Evolutionary conservation across 495 filamentous ascomycete genomes (phyloP), one percentile per base, ranked within the genome.

Genomic region (Penicillium goetzii): DNA sequence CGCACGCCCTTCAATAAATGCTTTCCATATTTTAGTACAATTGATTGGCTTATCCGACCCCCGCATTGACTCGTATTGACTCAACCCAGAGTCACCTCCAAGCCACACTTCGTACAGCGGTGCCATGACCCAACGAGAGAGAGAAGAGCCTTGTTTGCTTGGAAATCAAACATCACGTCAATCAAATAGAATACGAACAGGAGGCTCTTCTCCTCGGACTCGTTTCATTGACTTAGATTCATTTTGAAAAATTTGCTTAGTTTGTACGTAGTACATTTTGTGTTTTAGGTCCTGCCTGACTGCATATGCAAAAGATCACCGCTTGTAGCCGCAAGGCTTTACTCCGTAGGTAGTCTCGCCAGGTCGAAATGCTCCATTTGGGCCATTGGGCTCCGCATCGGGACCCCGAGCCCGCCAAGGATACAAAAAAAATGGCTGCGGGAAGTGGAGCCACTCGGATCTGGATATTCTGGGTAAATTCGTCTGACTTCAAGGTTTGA

Each of bases 61-160:
- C 43, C 56, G 56, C 30, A 33, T 23, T 43, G 55, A 57, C 32
- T 41, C 55, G 25, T 47, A 40, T 58, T 58, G 56, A 58, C 21
- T 58, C n/a, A n/a, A n/a, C n/a, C n/a, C n/a, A n/a, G n/a, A n/a
- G n/a, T n/a, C 56, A 58, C 26, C 3, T 17, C 15, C 50, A 63
- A 63, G 64, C 64, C 64, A 60, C 61, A 47, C 8, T 36, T 58
- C 57, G 65, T 64, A 56, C 54, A 15, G 58, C 43, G 45, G 25
- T n/a, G 41, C 33, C 47, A 40, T 25, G n/a, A 14, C 4, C 2
- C 12, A 43, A 15, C 15, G 12, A 25, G 11, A 21, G 14, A 23
- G 55, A 14, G 9, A 9, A 17, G 3, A 40, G 38, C 12, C n/a
- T 28, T 9, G 50, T 53, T 53, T 33, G 50, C 50, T 53, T 53